These are phyloP conservation scores for Epichloe gansuensis DNA, from an alignment of 2,329 filamentous ascomycete genomes.

Conservation along the genomic window DNA sequence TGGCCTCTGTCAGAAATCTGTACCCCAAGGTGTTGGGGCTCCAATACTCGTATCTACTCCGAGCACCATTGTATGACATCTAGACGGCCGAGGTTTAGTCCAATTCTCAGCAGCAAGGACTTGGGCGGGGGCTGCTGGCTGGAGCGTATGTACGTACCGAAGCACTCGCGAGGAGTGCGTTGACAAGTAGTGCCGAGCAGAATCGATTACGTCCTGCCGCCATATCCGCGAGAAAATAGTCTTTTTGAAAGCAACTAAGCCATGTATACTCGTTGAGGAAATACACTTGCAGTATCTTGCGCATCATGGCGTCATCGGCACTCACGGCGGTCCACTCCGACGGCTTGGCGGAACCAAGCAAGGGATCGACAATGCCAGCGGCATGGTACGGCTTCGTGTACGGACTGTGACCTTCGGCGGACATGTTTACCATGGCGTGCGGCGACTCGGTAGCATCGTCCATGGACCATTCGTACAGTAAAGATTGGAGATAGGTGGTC, in stretches of 20 bases:
- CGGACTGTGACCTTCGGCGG: conserved; percentile 7
- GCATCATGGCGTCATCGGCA: conserved; percentile 22
- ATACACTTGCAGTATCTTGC: conserved; percentile 15
- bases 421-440: not conserved
- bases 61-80: no score
- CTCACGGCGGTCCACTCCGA: conserved; percentile 26
- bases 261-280: conserved; percentile 25
- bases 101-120: no score
- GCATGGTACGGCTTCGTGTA: conserved; percentile 26
- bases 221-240: conserved; percentile 28
- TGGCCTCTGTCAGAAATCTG: conserved; percentile 25
- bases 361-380: conserved; percentile 21
- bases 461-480: conserved; percentile 13
- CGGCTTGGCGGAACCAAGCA: conserved; percentile 15
- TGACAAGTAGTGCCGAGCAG: conserved; percentile 28
- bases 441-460: conserved; percentile 4
- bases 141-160: conserved; percentile 16
- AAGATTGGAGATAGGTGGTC: conserved; percentile 16
- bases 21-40: conserved; percentile 21
- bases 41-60: conserved; percentile 18
- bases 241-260: conserved; percentile 25
- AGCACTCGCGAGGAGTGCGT: conserved; percentile 22
- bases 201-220: conserved; percentile 15
- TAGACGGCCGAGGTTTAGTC: no score
- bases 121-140: conserved; percentile 2